These are phyloP conservation scores for Histomonas meleagridis DNA, from an alignment of 208 protist genomes.

Conservation along the genomic window DNA sequence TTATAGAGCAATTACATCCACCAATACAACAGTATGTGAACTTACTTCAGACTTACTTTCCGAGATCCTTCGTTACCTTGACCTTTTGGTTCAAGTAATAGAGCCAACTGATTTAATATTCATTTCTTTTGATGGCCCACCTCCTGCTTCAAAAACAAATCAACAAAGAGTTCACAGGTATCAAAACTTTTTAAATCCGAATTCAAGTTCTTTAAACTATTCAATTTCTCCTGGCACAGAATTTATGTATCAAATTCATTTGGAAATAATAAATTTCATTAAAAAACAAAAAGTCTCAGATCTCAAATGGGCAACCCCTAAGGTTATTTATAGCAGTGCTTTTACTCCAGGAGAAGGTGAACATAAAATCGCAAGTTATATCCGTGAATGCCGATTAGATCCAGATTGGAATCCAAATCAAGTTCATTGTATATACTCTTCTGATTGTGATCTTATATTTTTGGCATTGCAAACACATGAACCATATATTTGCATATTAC, in stretches of 20 bases:
- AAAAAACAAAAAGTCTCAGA: neutral
- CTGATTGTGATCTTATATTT: conserved; percentile 86
- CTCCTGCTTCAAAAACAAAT: neutral
- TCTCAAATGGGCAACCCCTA: conserved; percentile 63
- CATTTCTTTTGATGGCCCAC: neutral
- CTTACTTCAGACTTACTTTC: neutral
- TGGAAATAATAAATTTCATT: neutral
- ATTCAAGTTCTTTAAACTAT: neutral
- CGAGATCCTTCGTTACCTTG: neutral
- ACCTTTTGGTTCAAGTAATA: neutral
- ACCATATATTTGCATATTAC: conserved; percentile 81
- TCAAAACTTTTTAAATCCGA: neutral
- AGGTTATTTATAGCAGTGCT: conserved; percentile 58
- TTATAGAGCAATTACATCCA: neutral
- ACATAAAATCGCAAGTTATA: conserved; percentile 98
- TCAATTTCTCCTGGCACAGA: neutral
- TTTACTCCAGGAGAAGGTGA: conserved; percentile 87
- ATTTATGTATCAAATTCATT: conserved; percentile 20
- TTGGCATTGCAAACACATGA: conserved; percentile 81
- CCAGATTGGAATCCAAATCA: conserved; percentile 73
- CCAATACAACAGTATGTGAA: neutral
- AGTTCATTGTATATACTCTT: conserved; percentile 86
- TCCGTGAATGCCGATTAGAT: conserved; percentile 67
- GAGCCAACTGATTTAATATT: neutral
- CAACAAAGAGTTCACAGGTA: conserved; percentile 30